Evolutionary conservation across 2,329 filamentous ascomycete species (phyloP), one percentile per base, ranked within the genome.

Genomic region (Sporothrix pseudoabietina): DNA sequence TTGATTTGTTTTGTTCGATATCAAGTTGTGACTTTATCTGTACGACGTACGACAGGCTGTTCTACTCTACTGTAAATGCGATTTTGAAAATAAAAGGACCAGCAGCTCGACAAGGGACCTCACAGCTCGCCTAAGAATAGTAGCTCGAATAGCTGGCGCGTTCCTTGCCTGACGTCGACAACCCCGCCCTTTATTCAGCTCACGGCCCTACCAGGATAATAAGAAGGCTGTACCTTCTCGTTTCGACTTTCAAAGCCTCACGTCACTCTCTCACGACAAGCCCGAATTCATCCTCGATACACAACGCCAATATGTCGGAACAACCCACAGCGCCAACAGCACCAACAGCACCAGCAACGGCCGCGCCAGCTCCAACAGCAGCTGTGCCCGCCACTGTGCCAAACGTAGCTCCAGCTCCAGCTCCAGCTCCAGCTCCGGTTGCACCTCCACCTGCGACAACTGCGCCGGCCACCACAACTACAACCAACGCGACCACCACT

Each of bases 291-390:
- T 5, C 19, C 14, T 22, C 16, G 22, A 26, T n/a, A 26, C 19
- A 44, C 39, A 9, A 9, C 16, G 12, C 6, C 66, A 35, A 10
- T 30, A 69, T 69, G 66, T n/a, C 66, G 4, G 30, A 69, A 14
- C 44, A 41, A 7, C 44, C 61, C 9, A 16, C n/a, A 1, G 39
- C 5, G 12, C 1, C 61, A 30, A 19, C 57, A 30, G 61, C 41
- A 32, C 26, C 55, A 16, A 14, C 55, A 1, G 55, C 26, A n/a
- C 52, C 4, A 26, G 26, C 69, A 41, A 19, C 30, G 16, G 54
- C 54, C n/a, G 32, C 22, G n/a, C 35, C 59, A 69, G 14, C 71
- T 22, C 26, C 70, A 61, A 19, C 69, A 59, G 30, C 54, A 44
- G 41, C 49, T 14, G 22, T 30, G 16, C 26, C 41, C 1, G 41